Conservation (phyloP, 805 yeast species). For the Wickerhamomyces pijperi region DNA sequence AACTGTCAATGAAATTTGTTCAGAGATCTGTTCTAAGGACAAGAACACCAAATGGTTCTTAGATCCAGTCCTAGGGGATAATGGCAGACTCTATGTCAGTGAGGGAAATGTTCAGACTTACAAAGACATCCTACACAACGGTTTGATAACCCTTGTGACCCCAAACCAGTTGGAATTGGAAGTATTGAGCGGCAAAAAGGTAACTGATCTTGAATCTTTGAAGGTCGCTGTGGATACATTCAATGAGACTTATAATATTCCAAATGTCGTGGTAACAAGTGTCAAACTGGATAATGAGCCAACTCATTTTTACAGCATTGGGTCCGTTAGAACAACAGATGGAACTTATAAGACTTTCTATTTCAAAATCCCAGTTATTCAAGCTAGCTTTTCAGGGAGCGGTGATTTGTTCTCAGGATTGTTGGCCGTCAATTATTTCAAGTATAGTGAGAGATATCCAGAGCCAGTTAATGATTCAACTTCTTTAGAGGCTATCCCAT, state of each 20-base stretch:
- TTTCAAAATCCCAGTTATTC: slow-evolving; percentile 34
- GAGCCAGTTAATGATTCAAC: slow-evolving; percentile 5
- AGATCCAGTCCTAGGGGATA: slow-evolving; percentile 92
- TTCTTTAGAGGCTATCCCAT: slow-evolving; percentile 6
- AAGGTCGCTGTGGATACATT: slow-evolving; percentile 29
- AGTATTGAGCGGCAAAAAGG: slow-evolving; percentile 35
- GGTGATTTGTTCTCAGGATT: slow-evolving; percentile 66
- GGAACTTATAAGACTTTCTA: slow-evolving; percentile 11
- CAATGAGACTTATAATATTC: slow-evolving; percentile 31
- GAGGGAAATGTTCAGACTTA: slow-evolving; percentile 43
- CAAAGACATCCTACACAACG: slow-evolving; percentile 30
- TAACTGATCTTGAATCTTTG: slow-evolving; percentile 27
- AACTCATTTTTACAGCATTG: slow-evolving; percentile 29
- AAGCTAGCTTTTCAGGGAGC: slow-evolving; percentile 60
- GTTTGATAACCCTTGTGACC: slow-evolving; percentile 39
- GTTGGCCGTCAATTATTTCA: slow-evolving; percentile 36
- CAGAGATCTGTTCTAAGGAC: slow-evolving; percentile 18
- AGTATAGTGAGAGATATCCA: slow-evolving; percentile 11
- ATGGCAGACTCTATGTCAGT: slow-evolving; percentile 70
- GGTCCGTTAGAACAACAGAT: slow-evolving; percentile 8
- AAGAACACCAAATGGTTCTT: slow-evolving; percentile 44
- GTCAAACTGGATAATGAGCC: slow-evolving; percentile 22
- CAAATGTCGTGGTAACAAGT: slow-evolving; percentile 50
- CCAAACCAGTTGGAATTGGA: slow-evolving; percentile 76
- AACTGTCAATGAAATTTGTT: slow-evolving; percentile 34